These are phyloP conservation scores for Misopates orontium DNA, from an alignment of 257 asterid species.

Conservation along the genomic window DNA sequence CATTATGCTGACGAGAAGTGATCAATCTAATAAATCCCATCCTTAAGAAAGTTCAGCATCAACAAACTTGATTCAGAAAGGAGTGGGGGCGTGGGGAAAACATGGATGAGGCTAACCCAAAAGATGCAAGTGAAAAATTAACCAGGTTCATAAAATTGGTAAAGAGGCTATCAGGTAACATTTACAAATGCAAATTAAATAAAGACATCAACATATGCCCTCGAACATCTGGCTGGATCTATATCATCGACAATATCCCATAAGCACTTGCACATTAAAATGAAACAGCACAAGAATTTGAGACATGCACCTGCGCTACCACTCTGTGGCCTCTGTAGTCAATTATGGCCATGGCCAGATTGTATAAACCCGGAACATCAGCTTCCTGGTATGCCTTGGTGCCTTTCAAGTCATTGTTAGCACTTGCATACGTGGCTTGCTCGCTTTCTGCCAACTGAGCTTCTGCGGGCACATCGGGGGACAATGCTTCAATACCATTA, in stretches of 20 bases:
- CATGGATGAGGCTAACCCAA: conserved; percentile 4
- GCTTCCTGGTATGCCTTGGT: conserved; percentile 98
- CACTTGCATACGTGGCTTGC: conserved; percentile 98
- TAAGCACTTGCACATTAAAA: neutral
- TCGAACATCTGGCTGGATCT: conserved; percentile 13
- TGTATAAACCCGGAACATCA: conserved; percentile 84
- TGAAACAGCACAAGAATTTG: conserved; percentile 7
- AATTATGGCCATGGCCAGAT: conserved; percentile 93
- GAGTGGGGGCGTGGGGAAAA: conserved; percentile 2
- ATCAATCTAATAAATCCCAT: neutral
- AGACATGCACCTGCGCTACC: conserved; percentile 80
- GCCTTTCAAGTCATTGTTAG: conserved; percentile 96
- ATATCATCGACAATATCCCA: neutral
- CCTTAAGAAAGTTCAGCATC: no score
- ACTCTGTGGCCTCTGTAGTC: conserved; percentile 98
- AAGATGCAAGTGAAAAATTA: conserved; percentile 15
- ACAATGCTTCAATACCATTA: conserved; percentile 37
- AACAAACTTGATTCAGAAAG: no score
- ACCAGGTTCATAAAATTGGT: conserved; percentile 10
- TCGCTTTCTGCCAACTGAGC: conserved; percentile 87
- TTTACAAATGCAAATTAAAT: neutral
- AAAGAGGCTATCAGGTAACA: neutral
- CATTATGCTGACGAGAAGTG: neutral
- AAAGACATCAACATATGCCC: neutral
- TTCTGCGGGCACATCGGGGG: conserved; percentile 59